Evolutionary conservation across 2,329 filamentous ascomycete genomes (phyloP).

Genomic region (Ceratocystis albifundus): DNA sequence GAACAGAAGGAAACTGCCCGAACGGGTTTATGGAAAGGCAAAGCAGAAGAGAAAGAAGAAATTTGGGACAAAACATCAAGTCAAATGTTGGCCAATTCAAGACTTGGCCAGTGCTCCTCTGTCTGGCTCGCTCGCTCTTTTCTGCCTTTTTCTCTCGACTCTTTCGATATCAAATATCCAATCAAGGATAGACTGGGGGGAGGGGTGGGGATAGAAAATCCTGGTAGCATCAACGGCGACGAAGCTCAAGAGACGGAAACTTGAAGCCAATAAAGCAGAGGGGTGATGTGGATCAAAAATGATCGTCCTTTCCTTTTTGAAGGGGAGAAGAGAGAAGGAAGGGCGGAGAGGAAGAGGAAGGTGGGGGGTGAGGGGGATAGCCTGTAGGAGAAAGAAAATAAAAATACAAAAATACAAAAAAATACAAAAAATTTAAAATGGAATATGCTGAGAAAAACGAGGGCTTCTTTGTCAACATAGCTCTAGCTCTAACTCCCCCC

Average conservation of each 20-base stretch:
- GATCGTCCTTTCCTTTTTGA: constrained; percentile 11
- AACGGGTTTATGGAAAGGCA: background rate
- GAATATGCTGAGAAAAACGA: background rate
- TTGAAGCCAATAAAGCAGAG: constrained; percentile 12
- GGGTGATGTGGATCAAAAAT: constrained; percentile 10
- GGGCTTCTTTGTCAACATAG: background rate
- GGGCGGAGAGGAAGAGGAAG: background rate
- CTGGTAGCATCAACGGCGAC: constrained; percentile 1
- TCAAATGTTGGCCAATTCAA: background rate
- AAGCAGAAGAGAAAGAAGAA: constrained; percentile 8
- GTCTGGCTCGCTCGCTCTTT: background rate
- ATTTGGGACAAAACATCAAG: constrained; percentile 1
- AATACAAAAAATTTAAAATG: background rate
- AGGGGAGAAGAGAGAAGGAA: constrained; percentile 1
- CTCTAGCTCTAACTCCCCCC: background rate
- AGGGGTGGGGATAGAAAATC: background rate
- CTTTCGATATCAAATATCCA: background rate
- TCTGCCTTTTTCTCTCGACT: constrained; percentile 2
- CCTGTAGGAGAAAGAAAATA: background rate
- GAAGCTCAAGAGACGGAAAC: constrained; percentile 13
- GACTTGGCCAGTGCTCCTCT: constrained; percentile 1
- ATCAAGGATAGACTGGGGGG: background rate
- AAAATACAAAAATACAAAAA: too few relatives aligned
- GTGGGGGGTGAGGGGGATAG: background rate
- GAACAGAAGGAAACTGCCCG: background rate